Conservation (phyloP, 2,329 filamentous ascomycete species). For the Apiospora sp. region DNA sequence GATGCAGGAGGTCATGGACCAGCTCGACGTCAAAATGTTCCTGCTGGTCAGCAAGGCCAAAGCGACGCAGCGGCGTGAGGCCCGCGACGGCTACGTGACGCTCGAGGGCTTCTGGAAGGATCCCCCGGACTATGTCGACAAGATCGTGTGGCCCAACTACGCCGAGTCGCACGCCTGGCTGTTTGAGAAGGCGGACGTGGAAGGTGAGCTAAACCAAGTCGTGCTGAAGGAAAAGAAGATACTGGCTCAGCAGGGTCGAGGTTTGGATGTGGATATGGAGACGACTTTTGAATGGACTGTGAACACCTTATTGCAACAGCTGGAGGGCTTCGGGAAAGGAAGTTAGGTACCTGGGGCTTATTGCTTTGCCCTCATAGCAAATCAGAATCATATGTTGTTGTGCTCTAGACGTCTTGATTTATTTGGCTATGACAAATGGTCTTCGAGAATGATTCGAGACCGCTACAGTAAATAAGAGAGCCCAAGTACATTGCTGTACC, state of each 20-base stretch:
- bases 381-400: neutral
- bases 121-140: constrained; percentile 91
- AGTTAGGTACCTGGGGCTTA: neutral
- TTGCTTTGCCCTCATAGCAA: neutral
- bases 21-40: constrained; percentile 81
- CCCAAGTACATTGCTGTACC: neutral
- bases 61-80: constrained; percentile 71
- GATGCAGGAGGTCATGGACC: constrained; percentile 62
- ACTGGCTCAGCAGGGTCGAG: constrained; percentile 55
- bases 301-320: constrained; percentile 60
- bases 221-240: constrained; percentile 55
- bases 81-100: constrained; percentile 79
- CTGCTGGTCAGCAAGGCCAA: constrained; percentile 72
- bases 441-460: neutral
- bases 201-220: constrained; percentile 59
- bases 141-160: constrained; percentile 96
- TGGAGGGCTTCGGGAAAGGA: constrained; percentile 42
- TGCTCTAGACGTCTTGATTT: neutral
- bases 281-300: constrained; percentile 74
- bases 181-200: constrained; percentile 74
- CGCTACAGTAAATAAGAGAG: neutral
- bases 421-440: neutral
- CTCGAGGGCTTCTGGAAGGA: constrained; percentile 94
- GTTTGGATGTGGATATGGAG: constrained; percentile 65
- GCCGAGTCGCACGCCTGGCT: constrained; percentile 82